These are phyloP conservation scores for Yamadazyma kitorensis DNA, from an alignment of 805 yeast species.

Conservation along the genomic window DNA sequence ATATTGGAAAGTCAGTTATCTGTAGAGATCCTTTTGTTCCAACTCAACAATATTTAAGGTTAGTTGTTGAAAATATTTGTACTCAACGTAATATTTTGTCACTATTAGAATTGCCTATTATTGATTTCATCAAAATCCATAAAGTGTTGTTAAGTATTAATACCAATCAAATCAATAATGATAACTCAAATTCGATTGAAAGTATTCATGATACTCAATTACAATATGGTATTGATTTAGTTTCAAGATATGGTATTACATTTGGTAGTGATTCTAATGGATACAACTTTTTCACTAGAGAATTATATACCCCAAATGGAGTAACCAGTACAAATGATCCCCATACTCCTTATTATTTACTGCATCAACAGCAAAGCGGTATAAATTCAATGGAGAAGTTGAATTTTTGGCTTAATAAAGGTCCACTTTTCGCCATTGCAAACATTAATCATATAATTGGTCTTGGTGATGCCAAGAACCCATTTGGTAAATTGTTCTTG, in stretches of 20 bases:
- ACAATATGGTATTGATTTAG: slow-evolving; percentile 57
- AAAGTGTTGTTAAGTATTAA: slow-evolving; percentile 64
- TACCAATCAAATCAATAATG: slow-evolving; percentile 12
- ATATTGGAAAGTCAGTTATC: slow-evolving; percentile 73
- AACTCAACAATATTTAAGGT: slow-evolving; percentile 69
- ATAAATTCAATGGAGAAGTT: slow-evolving; percentile 44
- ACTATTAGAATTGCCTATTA: slow-evolving; percentile 56
- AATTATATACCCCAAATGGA: slow-evolving; percentile 33
- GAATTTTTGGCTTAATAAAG: slow-evolving; percentile 75
- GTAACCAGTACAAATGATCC: slow-evolving; percentile 27
- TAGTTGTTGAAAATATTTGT: slow-evolving; percentile 76
- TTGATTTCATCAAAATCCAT: slow-evolving; percentile 63
- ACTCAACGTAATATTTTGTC: slow-evolving; percentile 61
- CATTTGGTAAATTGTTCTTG: slow-evolving; percentile 72
- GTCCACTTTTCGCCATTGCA: slow-evolving; percentile 72
- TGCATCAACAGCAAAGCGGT: slow-evolving; percentile 18
- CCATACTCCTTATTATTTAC: slow-evolving; percentile 31
- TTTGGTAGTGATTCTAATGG: slow-evolving; percentile 68
- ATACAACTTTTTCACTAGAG: slow-evolving; percentile 55
- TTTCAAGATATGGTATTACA: slow-evolving; percentile 61
- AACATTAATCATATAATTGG: slow-evolving; percentile 75
- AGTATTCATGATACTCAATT: slow-evolving; percentile 43
- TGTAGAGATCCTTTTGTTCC: slow-evolving; percentile 85
- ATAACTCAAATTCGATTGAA: slow-evolving; percentile 17
- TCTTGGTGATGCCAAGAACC: slow-evolving; percentile 71